phyloP scores from a whole-genome alignment of 2,329 filamentous ascomycete genomes.

The Diplodia mutila region DNA sequence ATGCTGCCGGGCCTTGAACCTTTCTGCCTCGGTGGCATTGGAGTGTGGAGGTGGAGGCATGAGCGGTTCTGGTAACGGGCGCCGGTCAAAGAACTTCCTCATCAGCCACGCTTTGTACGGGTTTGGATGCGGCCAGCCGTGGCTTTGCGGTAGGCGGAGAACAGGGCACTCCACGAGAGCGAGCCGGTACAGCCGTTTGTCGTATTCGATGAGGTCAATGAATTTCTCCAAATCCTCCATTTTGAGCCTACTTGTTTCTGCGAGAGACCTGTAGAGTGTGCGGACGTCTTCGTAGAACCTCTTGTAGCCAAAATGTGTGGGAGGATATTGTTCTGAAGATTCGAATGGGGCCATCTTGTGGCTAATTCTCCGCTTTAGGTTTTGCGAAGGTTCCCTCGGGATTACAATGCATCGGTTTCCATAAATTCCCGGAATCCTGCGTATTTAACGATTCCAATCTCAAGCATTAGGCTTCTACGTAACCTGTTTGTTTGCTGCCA shows the following conservation, averaged over 20 bases:
- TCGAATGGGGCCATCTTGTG: background rate
- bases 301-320: background rate
- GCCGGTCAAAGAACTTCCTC: background rate
- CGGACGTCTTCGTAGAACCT: background rate
- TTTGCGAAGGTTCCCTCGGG: background rate
- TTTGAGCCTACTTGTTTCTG: background rate
- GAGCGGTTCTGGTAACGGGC: background rate
- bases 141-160: background rate
- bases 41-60: background rate
- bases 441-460: background rate
- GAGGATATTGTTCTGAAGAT: background rate
- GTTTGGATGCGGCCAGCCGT: background rate
- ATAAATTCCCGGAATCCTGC: background rate
- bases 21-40: background rate
- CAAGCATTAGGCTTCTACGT: background rate
- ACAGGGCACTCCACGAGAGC: background rate
- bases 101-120: background rate
- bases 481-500: background rate
- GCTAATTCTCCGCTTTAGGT: background rate
- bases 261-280: background rate
- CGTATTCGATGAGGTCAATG: background rate
- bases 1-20: background rate
- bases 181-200: background rate
- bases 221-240: background rate
- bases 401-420: too few species aligned